These are phyloP conservation scores for Microbotryum intermedium DNA, from an alignment of 1,284 basidiomycete species.

Conservation along the genomic window DNA sequence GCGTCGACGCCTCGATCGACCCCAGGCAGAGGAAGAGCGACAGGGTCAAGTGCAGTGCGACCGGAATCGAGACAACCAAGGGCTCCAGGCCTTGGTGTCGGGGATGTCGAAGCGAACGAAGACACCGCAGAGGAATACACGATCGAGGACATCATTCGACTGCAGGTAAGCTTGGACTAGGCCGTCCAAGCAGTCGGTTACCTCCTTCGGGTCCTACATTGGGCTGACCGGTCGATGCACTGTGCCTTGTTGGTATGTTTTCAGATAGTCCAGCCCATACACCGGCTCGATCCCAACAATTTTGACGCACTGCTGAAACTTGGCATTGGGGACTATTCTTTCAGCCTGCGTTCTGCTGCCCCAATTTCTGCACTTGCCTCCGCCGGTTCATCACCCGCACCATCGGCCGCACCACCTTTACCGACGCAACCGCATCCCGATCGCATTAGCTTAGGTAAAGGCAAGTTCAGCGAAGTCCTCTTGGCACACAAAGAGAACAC, in stretches of 20 bases:
- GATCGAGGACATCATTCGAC: constrained; percentile 14
- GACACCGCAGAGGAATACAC: background rate
- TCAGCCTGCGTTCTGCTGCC: constrained; percentile 19
- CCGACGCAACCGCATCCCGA: background rate
- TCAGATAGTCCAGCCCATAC: constrained; percentile 17
- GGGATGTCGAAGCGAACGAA: background rate
- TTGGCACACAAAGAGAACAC: constrained; percentile 37
- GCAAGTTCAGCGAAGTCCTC: constrained; percentile 46
- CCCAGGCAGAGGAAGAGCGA: background rate
- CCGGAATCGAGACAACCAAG: background rate
- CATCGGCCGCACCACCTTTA: background rate
- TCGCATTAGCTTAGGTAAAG: constrained; percentile 40
- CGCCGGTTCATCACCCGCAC: background rate
- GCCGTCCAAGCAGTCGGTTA: background rate
- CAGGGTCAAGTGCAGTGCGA: background rate
- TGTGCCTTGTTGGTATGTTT: too few species aligned
- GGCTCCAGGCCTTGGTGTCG: background rate
- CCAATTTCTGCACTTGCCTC: background rate
- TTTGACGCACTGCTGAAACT: constrained; percentile 35
- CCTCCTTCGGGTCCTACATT: background rate
- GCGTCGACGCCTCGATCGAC: background rate
- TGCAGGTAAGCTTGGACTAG: constrained; percentile 4
- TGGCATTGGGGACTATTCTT: constrained; percentile 44
- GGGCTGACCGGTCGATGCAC: too few species aligned
- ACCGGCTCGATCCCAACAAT: constrained; percentile 13